These are phyloP conservation scores for Flueggea neowawraea DNA, from an alignment of 441 rosid genomes.

Conservation along the genomic window DNA sequence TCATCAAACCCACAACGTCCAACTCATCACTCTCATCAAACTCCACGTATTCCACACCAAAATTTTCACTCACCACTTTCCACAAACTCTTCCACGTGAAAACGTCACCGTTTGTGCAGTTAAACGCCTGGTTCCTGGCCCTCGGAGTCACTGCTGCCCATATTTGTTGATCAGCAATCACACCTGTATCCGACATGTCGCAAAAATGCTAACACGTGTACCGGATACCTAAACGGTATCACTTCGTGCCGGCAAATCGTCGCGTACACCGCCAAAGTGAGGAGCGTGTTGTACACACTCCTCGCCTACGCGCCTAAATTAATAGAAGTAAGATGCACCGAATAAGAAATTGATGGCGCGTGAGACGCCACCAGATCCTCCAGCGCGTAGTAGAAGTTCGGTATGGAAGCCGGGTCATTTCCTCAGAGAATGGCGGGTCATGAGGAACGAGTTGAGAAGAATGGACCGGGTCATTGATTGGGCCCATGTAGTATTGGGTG, in stretches of 20 bases:
- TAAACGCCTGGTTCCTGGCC: conserved; percentile 27
- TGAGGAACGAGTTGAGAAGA: conserved; percentile 13
- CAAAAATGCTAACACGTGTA: conserved; percentile 37
- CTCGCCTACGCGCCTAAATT: conserved; percentile 33
- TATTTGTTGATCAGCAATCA: conserved; percentile 33
- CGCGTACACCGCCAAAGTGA: conserved; percentile 25
- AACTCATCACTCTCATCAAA: conserved; percentile 21
- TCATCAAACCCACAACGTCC: conserved; percentile 17
- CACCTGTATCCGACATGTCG: conserved; percentile 26
- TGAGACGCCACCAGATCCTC: conserved; percentile 26
- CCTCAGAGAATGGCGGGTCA: conserved; percentile 28
- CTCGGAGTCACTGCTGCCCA: conserved; percentile 19
- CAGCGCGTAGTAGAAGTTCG: conserved; percentile 34
- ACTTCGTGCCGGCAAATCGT: conserved; percentile 26
- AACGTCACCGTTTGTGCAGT: conserved; percentile 32
- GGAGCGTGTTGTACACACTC: conserved; percentile 21
- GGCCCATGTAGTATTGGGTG: conserved; percentile 37
- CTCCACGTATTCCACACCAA: conserved; percentile 23
- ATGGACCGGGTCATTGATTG: conserved; percentile 13
- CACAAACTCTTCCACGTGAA: conserved; percentile 32
- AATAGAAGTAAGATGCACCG: conserved; percentile 29
- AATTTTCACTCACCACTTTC: conserved; percentile 12
- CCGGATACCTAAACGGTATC: conserved; percentile 21
- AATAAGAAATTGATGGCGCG: conserved; percentile 13
- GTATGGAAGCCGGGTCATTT: conserved; percentile 22